Percentiles rank a stretch among this genome's conserved stretches.
Conservation (phyloP, 768 basidiomycete species). For the Mrakia hoshinonis region DNA sequence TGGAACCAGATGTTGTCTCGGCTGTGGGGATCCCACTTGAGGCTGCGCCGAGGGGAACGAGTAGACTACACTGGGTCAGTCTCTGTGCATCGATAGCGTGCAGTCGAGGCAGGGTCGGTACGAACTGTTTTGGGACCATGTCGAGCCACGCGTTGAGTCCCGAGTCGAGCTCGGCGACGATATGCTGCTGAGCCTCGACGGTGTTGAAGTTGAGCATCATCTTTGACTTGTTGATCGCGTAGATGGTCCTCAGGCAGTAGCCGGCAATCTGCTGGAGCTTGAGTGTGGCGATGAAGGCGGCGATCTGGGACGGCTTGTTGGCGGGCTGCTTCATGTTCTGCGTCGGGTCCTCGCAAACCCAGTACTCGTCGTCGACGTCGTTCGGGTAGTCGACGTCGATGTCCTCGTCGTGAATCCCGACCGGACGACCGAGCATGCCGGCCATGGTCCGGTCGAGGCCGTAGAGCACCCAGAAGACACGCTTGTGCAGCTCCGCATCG, state of each 20-base stretch:
- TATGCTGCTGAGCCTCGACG: conserved; percentile 38
- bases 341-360: conserved; percentile 52
- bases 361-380: conserved; percentile 76
- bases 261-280: conserved; percentile 56
- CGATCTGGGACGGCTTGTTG: conserved; percentile 50
- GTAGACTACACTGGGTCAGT: no score
- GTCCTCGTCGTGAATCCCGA: conserved; percentile 66
- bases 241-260: conserved; percentile 42
- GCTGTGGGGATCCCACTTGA: conserved; percentile 50
- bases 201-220: conserved; percentile 44
- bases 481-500: conserved; percentile 68
- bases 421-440: conserved; percentile 55
- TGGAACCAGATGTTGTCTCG: conserved; percentile 49
- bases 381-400: conserved; percentile 63
- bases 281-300: conserved; percentile 53
- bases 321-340: conserved; percentile 59
- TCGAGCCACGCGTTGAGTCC: conserved; percentile 62
- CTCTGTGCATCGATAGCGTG: no score
- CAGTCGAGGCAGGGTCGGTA: background rate
- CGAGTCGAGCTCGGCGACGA: conserved; percentile 60
- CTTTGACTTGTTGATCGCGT: conserved; percentile 60
- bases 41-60: conserved; percentile 25
- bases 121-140: conserved; percentile 26
- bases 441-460: conserved; percentile 40
- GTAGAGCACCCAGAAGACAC: conserved; percentile 53